Evolutionary conservation across 257 asterid species (phyloP).

Genomic region (Solanum raphanifolium): DNA sequence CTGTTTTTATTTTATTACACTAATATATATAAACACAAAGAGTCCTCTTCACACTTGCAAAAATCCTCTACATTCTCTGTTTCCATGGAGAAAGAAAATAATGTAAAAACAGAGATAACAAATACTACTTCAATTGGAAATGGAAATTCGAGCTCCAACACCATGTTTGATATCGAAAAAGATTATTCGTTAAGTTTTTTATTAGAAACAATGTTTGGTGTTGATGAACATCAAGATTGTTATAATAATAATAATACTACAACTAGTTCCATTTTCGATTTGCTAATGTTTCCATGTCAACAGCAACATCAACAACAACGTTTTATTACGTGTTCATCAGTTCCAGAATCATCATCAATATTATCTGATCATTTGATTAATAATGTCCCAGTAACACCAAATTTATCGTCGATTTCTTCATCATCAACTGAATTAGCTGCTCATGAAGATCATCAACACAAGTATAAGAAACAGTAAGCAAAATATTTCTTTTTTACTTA

Average conservation of each 20-base stretch:
- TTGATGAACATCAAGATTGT: neutral
- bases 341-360: neutral
- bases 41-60: neutral
- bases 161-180: neutral
- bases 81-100: neutral
- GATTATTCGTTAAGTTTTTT: neutral
- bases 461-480: slow-evolving; percentile 31
- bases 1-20: too few relatives aligned
- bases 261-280: neutral
- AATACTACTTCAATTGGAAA: neutral
- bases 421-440: slow-evolving; percentile 45
- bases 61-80: neutral
- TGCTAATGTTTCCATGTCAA: neutral
- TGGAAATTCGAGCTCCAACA: neutral
- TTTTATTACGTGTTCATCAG: neutral
- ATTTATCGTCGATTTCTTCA: slow-evolving; percentile 21
- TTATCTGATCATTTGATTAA: slow-evolving; percentile 1
- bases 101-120: neutral
- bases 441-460: slow-evolving; percentile 7
- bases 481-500: neutral
- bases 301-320: neutral
- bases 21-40: neutral
- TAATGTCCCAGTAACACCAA: slow-evolving; percentile 8
- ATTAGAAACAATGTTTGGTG: neutral
- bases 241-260: neutral